These are phyloP conservation scores for Alliaria petiolata DNA, from an alignment of 345 rosid genomes.

Conservation along the genomic window DNA sequence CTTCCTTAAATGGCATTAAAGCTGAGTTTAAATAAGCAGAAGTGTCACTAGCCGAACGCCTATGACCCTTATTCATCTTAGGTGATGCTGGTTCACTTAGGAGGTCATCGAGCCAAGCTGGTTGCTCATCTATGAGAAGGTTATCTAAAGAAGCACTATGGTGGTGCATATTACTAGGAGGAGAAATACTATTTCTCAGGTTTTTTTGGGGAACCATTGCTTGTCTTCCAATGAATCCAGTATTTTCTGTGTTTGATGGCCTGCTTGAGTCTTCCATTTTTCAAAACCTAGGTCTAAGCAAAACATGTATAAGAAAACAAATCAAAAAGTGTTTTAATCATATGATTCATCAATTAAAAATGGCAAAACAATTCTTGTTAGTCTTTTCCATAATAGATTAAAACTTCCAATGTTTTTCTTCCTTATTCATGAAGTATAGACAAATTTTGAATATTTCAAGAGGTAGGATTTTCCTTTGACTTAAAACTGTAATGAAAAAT, in stretches of 20 bases:
- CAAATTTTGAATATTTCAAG: neutral
- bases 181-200: constrained; percentile 34
- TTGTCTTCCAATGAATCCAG: constrained; percentile 43
- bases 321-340: neutral
- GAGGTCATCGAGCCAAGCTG: constrained; percentile 67
- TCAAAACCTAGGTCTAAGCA: neutral
- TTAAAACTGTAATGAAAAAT: neutral
- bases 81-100: constrained; percentile 53
- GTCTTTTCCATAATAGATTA: neutral
- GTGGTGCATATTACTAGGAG: constrained; percentile 30
- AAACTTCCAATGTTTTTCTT: too few species aligned
- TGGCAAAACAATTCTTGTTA: neutral
- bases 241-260: constrained; percentile 34
- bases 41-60: constrained; percentile 67
- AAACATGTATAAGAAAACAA: neutral
- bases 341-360: neutral
- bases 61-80: constrained; percentile 37
- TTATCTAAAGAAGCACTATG: constrained; percentile 49
- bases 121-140: constrained; percentile 42
- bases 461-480: neutral
- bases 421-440: too few species aligned
- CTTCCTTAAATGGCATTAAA: constrained; percentile 24
- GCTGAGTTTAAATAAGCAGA: constrained; percentile 39
- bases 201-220: constrained; percentile 40
- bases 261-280: constrained; percentile 48